Base-by-base conservation (phyloP, 2,329 filamentous ascomycete genomes). In the Pseudogymnoascus sp. region DNA sequence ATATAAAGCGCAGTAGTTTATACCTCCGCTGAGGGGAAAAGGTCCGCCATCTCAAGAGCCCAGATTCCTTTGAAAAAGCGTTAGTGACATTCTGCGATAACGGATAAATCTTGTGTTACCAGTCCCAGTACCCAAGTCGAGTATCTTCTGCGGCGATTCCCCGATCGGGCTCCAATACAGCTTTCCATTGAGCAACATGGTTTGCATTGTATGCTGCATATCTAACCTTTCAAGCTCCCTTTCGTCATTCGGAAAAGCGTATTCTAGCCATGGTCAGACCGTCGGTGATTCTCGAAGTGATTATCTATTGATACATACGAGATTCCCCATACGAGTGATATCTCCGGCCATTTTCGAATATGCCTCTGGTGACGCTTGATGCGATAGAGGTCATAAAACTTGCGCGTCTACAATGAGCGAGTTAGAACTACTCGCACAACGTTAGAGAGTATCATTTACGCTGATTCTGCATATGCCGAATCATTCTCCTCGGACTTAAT, bases 341-440 rank as follows among this genome's bases (percentile, higher is more conserved):
- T 1, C 77, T 71, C 0, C 77, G 72, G 2, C 77, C 77, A 44
- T 79, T 78, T 61, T 79, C 77, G 64, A 76, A 78, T 33, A 74
- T 70, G 64, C 78, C 79, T 47, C 77, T 66, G 62, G 70, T 74
- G 50, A 79, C 74, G 62, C 76, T 77, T 9, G 77, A 79, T 3
- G 74, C 72, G 44, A 78, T 66, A 21, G 73, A 75, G 44, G 29
- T 63, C 41, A 50, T 50, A 31, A 50, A 65, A 13, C 41, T 50
- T 31, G 41, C 9, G 41, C 41, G 24, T 50, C 41, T 50, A 50
- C 41, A 31, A 31, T 2, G 13, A 50, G 11, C 41, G 13, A 29
- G 41, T 50, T 50, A 50, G 41, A 13, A 31, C 24, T 50, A 9
- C 15, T 44, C 41, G 13, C 15, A 29, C 41, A 50, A 7, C 13